Conservation (phyloP, 2,329 filamentous ascomycete genomes). For the Botrytis porri region DNA sequence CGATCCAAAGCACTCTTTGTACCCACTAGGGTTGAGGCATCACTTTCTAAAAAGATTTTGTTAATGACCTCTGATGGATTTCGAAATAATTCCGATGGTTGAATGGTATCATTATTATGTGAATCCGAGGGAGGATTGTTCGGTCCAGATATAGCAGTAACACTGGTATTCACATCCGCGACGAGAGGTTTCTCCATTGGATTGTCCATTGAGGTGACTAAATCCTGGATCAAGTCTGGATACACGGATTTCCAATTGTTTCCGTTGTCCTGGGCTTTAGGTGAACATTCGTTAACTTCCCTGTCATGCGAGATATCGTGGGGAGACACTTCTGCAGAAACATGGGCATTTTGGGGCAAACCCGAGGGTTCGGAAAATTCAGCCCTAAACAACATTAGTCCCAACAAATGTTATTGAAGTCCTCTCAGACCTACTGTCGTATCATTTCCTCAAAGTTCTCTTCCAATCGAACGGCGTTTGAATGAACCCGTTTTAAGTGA, state of each 20-base stretch:
- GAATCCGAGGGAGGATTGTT: constrained; percentile 21
- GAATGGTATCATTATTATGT: constrained; percentile 27
- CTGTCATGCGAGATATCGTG: constrained; percentile 16
- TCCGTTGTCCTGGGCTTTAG: constrained; percentile 12
- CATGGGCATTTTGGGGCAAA: constrained; percentile 15
- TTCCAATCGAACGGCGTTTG: constrained; percentile 32
- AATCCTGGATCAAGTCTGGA: constrained; percentile 28
- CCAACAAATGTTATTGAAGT: not conserved
- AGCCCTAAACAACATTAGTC: constrained; percentile 23
- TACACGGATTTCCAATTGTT: constrained; percentile 24
- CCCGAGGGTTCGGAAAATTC: constrained; percentile 27
- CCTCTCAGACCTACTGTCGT: constrained; percentile 41
- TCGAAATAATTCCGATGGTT: constrained; percentile 30
- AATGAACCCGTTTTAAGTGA: constrained; percentile 71
- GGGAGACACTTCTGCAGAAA: constrained; percentile 9
- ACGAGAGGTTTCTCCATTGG: constrained; percentile 12
- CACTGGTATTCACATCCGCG: constrained; percentile 14
- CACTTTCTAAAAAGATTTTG: constrained; percentile 24
- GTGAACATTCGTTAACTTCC: not conserved
- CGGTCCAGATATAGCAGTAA: constrained; percentile 15
- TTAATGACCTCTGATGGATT: constrained; percentile 22
- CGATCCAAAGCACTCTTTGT: constrained; percentile 20
- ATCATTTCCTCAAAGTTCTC: constrained; percentile 46
- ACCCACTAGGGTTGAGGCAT: constrained; percentile 29
- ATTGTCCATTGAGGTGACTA: constrained; percentile 22